These are phyloP conservation scores for Curvularia sp. DNA, from an alignment of 2,329 filamentous ascomycete genomes.

Conservation along the genomic window DNA sequence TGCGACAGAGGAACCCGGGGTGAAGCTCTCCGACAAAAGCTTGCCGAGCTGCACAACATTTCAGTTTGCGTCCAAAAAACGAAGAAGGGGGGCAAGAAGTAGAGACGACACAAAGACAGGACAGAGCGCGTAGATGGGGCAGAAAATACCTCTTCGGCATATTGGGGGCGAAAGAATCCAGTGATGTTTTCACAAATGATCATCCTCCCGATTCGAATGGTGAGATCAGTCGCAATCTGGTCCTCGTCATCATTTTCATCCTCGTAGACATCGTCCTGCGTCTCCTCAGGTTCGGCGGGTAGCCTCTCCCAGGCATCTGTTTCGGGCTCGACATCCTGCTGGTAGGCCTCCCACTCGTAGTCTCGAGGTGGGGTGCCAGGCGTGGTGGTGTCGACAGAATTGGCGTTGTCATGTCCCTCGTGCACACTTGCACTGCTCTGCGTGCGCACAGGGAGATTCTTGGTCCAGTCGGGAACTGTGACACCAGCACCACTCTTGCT, in stretches of 20 bases:
- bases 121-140: constrained; percentile 21
- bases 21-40: constrained; percentile 46
- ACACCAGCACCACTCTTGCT: constrained; percentile 38
- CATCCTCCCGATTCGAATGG: constrained; percentile 49
- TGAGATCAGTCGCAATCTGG: constrained; percentile 48
- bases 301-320: constrained; percentile 48
- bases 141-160: constrained; percentile 50
- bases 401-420: constrained; percentile 40
- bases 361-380: constrained; percentile 49
- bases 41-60: constrained; percentile 46
- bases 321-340: constrained; percentile 49
- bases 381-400: constrained; percentile 44
- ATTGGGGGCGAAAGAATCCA: constrained; percentile 50
- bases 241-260: constrained; percentile 51
- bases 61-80: constrained; percentile 32
- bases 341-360: constrained; percentile 51
- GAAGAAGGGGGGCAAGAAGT: neutral
- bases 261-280: constrained; percentile 48
- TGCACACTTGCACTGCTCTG: constrained; percentile 34
- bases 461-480: constrained; percentile 46
- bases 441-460: constrained; percentile 45
- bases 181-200: constrained; percentile 51
- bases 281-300: constrained; percentile 47
- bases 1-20: constrained; percentile 41
- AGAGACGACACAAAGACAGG: constrained; percentile 10